Evolutionary conservation across 495 filamentous ascomycete genomes (phyloP).

Genomic region (Letharia columbiana): DNA sequence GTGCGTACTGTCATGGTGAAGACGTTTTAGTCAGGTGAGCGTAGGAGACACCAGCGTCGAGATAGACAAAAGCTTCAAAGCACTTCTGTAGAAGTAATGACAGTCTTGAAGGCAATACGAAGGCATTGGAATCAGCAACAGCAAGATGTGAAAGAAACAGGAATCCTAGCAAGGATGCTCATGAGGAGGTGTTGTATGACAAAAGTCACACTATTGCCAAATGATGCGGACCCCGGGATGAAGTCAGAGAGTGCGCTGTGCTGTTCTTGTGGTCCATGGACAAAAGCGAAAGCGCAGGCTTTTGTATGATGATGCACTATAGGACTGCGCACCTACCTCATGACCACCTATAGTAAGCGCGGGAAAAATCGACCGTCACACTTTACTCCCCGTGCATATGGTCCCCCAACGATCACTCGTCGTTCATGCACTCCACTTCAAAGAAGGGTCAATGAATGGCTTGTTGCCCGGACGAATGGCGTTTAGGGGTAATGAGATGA

Average conservation of each 20-base stretch:
- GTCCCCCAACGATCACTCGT: neutral
- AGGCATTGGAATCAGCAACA: slow-evolving; percentile 49
- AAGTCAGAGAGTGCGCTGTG: neutral
- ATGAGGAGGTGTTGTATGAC: neutral
- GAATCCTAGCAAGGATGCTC: neutral
- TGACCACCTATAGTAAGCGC: neutral
- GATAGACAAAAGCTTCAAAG: slow-evolving; percentile 72
- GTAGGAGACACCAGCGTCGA: slow-evolving; percentile 64
- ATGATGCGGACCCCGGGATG: neutral
- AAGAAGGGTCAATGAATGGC: neutral
- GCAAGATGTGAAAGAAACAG: slow-evolving; percentile 5
- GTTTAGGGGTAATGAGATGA: neutral
- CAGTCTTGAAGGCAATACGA: slow-evolving; percentile 77
- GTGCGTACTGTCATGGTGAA: slow-evolving; percentile 37
- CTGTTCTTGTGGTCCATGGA: neutral
- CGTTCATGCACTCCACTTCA: slow-evolving; percentile 10
- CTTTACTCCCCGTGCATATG: neutral
- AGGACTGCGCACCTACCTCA: neutral
- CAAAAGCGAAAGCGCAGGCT: neutral
- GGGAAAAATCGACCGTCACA: neutral
- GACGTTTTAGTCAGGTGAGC: slow-evolving; percentile 48
- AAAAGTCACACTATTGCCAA: neutral
- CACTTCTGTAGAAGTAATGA: slow-evolving; percentile 86
- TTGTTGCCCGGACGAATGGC: slow-evolving; percentile 13
- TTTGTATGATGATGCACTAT: neutral